A percentile compares a stretch with the other conserved stretches of the same genome.
phyloP scores from a whole-genome alignment of 805 yeast genomes.

The Metschnikowia bowlesiae region DNA sequence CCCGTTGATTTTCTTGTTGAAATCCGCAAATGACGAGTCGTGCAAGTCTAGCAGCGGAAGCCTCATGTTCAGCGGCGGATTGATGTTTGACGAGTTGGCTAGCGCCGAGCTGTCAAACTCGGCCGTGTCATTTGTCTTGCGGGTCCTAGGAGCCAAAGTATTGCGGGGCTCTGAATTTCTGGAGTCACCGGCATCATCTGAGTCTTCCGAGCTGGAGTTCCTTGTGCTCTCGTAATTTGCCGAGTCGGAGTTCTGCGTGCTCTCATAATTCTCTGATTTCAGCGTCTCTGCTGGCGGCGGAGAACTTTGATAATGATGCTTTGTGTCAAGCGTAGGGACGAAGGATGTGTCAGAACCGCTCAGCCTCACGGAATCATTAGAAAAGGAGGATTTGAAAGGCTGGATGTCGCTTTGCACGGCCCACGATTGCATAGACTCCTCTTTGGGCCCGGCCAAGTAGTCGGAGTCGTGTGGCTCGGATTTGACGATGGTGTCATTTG shows the following conservation, averaged over 20 bases:
- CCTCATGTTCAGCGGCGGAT: constrained; percentile 26
- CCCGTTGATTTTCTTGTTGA: constrained; percentile 24
- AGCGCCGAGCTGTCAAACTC: constrained; percentile 24
- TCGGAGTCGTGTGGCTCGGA: constrained; percentile 1
- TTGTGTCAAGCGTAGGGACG: neutral
- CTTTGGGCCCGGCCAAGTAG: neutral
- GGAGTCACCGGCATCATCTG: neutral
- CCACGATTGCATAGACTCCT: neutral
- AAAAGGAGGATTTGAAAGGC: neutral
- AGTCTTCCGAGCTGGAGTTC: neutral
- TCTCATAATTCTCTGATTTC: neutral
- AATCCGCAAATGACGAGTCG: constrained; percentile 37
- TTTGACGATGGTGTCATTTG: constrained; percentile 1
- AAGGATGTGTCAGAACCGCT: neutral
- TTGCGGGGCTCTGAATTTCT: neutral
- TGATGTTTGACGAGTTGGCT: constrained; percentile 42
- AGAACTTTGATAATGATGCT: neutral
- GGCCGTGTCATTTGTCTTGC: neutral
- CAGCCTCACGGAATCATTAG: neutral
- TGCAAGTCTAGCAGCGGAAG: constrained; percentile 42
- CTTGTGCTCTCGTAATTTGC: neutral
- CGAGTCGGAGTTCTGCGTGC: neutral
- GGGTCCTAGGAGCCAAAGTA: neutral
- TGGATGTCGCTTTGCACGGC: neutral
- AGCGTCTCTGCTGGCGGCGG: neutral